Base-by-base conservation (phyloP, 2,329 filamentous ascomycete species). In the Paecilomyces formosus region DNA sequence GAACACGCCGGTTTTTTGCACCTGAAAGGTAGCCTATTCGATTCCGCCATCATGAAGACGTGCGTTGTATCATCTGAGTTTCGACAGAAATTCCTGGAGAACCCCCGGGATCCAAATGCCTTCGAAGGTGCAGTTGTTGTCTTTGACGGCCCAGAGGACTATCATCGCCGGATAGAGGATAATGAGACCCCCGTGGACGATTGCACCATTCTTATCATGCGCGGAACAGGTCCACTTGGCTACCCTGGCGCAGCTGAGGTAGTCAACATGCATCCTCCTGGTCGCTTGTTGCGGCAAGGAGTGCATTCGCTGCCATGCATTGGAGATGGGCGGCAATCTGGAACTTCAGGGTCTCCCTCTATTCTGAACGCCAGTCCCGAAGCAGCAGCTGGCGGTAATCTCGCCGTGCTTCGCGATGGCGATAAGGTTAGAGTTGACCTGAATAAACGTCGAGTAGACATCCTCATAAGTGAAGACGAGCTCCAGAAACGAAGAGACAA, bases 291-390 rank as follows among this genome's bases (percentile, higher is more conserved):
- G 51, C 74, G 74, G 60, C 66, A 78, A 64, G 77, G 81, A 55
- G 67, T 82, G 59, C 65, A 73, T 61, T 72, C 79, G 53, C 67
- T 83, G 54, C 76, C 78, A 7, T 82, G 79, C 58, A 79, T 84
- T 59, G 81, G 81, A 6, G 81, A 84, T 63, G 81, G 81, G 1
- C 71, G 81, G 53, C 81, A 83, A 64, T 82, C 79, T 7, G 81
- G 81, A 31, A 84, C 81, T 2, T 83, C 81, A 2, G 80, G 78
- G 0, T 81, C 78, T 2, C 81, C 81, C 1, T 82, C 79, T 0
- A 83, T 84, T 55, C 68, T 83, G n/a, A 82, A 83, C 60, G 81
- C 80, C 1, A 81, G 76, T 52, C 81, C 81, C 7, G 81, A 84
- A 66, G 81, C 81, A 12, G 80, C 81, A 1, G 79, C 78, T 9